Evolutionary conservation across 768 basidiomycete species (phyloP), one percentile per base, ranked within the genome.

Genomic region (Russula vinacea): DNA sequence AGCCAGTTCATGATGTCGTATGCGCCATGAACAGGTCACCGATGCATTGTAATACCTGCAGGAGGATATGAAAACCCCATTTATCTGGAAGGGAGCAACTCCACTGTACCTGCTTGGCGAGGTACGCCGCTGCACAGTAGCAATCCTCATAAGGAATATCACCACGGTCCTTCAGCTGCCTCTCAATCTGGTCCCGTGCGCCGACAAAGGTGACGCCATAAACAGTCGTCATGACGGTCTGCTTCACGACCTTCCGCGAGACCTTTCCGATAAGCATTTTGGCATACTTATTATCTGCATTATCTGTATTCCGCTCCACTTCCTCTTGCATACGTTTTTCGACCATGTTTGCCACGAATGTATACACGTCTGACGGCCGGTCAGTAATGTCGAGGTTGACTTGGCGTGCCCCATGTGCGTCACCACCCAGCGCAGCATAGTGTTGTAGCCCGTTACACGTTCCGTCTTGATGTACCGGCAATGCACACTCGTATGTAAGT

Each of bases 181-280:
- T 89, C 75, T 94, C 90, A 60, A 98, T 97, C 76, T 98, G 97
- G 10, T 92, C 92, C 49, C 93, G 84, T 24, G 97, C 97, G 40
- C 97, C 97, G 59, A 98, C 78, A 76, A 87, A 95, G 0, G 97
- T 99, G 17, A 99, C 95, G 24, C 97, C 96, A 72, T 98, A 98
- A 39, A 98, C 96, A 3, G 96, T 98, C 0, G 96, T 99, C 97
- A 99, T 99, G 68, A 98, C 92, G 26, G 97, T 98, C 78, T 98
- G 96, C 80, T 99, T 99, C 69, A 99, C 96, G 19, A 97, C 88
- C 76, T 99, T 98, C 26, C 97, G 78, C 22, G 92, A 81, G 35
- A 99, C 81, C 74, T 92, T 92, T 37, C 91, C 92, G 47, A 78
- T 59, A 32, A 96, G 79, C 67, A 90, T 68, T 55, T 76, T 65